Evolutionary conservation across 1,139 yeast genomes (phyloP).

Genomic region (Saccharomyces hybrid): DNA sequence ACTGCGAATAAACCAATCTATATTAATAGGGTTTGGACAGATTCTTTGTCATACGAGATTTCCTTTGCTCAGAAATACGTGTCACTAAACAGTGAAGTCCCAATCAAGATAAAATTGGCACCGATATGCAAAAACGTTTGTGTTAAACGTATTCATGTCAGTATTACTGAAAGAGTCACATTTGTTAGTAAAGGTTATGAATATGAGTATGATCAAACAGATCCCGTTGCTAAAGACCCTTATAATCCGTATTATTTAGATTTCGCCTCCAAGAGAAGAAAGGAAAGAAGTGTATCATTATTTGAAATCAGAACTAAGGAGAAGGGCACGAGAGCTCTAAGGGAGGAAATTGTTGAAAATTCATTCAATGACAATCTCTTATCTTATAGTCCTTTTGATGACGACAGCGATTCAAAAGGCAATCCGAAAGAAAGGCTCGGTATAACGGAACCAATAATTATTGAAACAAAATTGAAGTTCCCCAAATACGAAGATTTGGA

Average conservation of each 20-base stretch:
- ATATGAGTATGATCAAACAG: constrained; percentile 55
- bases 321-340: constrained; percentile 41
- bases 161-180: constrained; percentile 65
- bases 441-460: constrained; percentile 31
- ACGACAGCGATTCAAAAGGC: constrained; percentile 9
- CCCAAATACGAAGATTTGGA: constrained; percentile 29
- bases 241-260: constrained; percentile 36
- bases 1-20: constrained; percentile 76
- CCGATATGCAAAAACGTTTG: constrained; percentile 65
- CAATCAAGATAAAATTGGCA: constrained; percentile 59
- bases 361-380: constrained; percentile 56
- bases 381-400: constrained; percentile 46
- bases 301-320: constrained; percentile 57
- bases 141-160: constrained; percentile 66
- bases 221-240: constrained; percentile 33
- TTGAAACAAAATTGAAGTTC: constrained; percentile 27
- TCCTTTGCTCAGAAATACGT: constrained; percentile 73
- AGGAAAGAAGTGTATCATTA: constrained; percentile 52
- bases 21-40: constrained; percentile 80
- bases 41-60: constrained; percentile 69
- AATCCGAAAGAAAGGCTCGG: constrained; percentile 17
- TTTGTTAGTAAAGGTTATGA: constrained; percentile 53
- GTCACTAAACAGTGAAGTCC: constrained; percentile 57
- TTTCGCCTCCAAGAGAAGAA: constrained; percentile 24
- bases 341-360: constrained; percentile 56